Percentiles rank a stretch among this genome's conserved stretches.
phyloP scores from a whole-genome alignment of 192 early-diverging fungal genomes.

The Helicostylum pulchrum region DNA sequence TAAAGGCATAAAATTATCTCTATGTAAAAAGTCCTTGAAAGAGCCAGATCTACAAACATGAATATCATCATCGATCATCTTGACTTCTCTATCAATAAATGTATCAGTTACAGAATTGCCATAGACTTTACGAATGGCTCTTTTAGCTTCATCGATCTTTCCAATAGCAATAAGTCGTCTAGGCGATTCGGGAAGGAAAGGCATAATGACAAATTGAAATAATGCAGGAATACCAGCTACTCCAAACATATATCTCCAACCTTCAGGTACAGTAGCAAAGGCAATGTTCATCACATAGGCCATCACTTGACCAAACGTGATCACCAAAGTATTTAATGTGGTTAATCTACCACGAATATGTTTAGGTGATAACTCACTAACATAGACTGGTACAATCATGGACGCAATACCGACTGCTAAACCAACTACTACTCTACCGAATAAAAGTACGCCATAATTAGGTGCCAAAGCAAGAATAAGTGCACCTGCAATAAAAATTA shows the following conservation, averaged over 20 bases:
- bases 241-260: constrained; percentile 62
- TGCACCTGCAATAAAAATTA: constrained; percentile 48
- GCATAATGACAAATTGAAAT: constrained; percentile 42
- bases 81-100: constrained; percentile 21
- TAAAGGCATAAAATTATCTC: constrained; percentile 35
- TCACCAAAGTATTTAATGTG: constrained; percentile 50
- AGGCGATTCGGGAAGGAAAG: constrained; percentile 44
- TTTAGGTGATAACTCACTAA: constrained; percentile 42
- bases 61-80: constrained; percentile 39
- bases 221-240: constrained; percentile 47
- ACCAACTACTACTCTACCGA: constrained; percentile 53
- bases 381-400: constrained; percentile 53
- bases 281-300: constrained; percentile 52
- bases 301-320: constrained; percentile 54
- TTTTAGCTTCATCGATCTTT: constrained; percentile 29
- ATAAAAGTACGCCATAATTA: constrained; percentile 41
- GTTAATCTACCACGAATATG: constrained; percentile 48
- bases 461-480: constrained; percentile 45
- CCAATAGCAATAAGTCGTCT: constrained; percentile 42
- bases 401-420: constrained; percentile 55
- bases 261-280: constrained; percentile 35
- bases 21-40: constrained; percentile 35
- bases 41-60: constrained; percentile 17
- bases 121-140: neutral
- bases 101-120: constrained; percentile 29